Percentiles rank a stretch among this genome's conserved stretches.
phyloP scores from a whole-genome alignment of 2,329 filamentous ascomycete genomes.

The Simplicillium aogashimaense region DNA sequence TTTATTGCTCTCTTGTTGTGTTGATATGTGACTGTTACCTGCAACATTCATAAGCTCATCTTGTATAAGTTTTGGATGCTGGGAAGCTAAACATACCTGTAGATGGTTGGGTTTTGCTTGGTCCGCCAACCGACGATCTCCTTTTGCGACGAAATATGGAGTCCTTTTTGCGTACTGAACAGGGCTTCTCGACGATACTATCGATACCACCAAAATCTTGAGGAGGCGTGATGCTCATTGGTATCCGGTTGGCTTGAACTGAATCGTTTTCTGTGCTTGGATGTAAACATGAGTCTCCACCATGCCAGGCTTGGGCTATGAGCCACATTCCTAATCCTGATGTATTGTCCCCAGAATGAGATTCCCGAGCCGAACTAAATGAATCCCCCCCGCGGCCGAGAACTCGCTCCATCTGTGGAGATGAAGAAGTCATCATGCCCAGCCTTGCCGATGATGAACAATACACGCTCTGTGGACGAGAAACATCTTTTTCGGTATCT shows the following conservation, averaged over 20 bases:
- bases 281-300: neutral
- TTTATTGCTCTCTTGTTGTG: neutral
- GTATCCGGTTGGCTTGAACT: neutral
- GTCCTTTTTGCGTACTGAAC: constrained; percentile 1
- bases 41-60: too few species aligned
- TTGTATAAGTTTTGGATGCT: too few species aligned
- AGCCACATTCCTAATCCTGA: neutral
- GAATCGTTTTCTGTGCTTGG: too few species aligned
- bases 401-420: neutral
- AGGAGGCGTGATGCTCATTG: neutral
- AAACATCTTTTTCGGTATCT: neutral
- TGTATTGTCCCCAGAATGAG: too few species aligned
- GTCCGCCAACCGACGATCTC: too few species aligned
- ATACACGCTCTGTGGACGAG: constrained; percentile 2
- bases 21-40: too few species aligned
- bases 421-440: neutral
- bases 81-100: too few species aligned
- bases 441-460: constrained; percentile 1
- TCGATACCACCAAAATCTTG: constrained; percentile 8
- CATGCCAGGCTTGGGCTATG: neutral
- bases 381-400: constrained; percentile 6
- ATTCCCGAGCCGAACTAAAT: neutral
- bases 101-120: too few species aligned
- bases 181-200: constrained; percentile 6
- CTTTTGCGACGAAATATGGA: too few species aligned